Conservation (phyloP, 2,329 filamentous ascomycete genomes). For the Alternaria arbusti region DNA sequence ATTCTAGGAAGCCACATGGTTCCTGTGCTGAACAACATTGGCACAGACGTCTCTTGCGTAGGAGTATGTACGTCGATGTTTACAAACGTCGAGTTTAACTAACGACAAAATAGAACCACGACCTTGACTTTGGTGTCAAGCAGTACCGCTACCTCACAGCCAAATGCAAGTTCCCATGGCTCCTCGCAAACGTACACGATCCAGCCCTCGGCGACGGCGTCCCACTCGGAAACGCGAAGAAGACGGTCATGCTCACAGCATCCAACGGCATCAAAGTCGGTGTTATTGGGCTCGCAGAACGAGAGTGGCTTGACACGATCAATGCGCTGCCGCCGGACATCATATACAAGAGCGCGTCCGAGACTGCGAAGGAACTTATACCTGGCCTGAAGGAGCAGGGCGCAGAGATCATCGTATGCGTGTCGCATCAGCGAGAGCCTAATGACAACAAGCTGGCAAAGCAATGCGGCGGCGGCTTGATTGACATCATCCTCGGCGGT, state of each 20-base stretch:
- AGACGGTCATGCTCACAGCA: conserved; percentile 77
- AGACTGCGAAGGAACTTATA: conserved; percentile 76
- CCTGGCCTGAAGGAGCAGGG: conserved; percentile 76
- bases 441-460: conserved; percentile 87
- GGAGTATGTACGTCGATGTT: conserved; percentile 63
- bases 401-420: conserved; percentile 80
- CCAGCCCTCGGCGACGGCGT: conserved; percentile 77
- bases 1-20: conserved; percentile 79
- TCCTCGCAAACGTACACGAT: conserved; percentile 87
- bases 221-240: conserved; percentile 76
- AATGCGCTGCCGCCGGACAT: conserved; percentile 83
- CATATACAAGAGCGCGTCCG: conserved; percentile 78
- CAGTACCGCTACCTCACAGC: conserved; percentile 76
- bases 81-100: conserved; percentile 5
- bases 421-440: conserved; percentile 86
- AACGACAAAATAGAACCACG: conserved; percentile 71
- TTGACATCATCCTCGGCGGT: conserved; percentile 86
- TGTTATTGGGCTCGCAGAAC: conserved; percentile 82
- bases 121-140: conserved; percentile 86
- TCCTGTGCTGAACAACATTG: conserved; percentile 77
- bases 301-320: conserved; percentile 88
- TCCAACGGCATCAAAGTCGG: conserved; percentile 88
- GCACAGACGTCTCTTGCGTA: conserved; percentile 80
- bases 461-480: conserved; percentile 70
- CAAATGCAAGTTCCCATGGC: conserved; percentile 86